Base-by-base conservation (phyloP, 495 filamentous ascomycete genomes). In the Daldinia vernicosa region DNA sequence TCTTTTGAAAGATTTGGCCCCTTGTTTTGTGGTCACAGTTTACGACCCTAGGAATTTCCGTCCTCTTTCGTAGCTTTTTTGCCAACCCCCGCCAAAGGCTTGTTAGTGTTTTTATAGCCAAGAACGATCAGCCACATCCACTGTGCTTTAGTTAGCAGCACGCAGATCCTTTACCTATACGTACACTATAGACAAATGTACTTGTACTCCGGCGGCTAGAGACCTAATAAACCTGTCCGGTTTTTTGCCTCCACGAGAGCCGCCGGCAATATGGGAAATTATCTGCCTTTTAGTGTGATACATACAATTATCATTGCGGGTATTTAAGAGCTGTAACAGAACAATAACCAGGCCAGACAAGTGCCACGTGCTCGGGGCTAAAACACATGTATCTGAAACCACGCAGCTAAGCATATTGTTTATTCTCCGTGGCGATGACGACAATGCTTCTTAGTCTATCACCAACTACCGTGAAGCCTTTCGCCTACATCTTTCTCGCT, bases 291-390 rank as follows among this genome's bases (percentile, higher is more conserved):
- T 35, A 30, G 26, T 24, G 22, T 30, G n/a, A 58, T 40, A 28
- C 15, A 63, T 53, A 59, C 28, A 28, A 61, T 51, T 50, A 15
- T 17, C 52, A 63, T 60, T 27, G 12, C 70, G 55, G 70, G 35
- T 72, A 72, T 68, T 72, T 62, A 27, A 5, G 14, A 35, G 69
- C 11, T 69, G 70, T 39, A 66, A 69, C 70, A 28, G 55, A 27
- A 64, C 12, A 60, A 63, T 55, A 65, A 61, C 63, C 55, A 47
- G 60, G 59, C 32, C 52, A 58, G 55, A 62, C 55, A 68, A 57
- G 56, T 62, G 17, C 70, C 70, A 72, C 70, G 70, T 66, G 65
- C 39, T 68, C 70, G 70, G 65, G 50, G 61, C 35, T 30, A 63
- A 47, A 56, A 55, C 64, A 65, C 64, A 67, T 68, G 64, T 60